A percentile compares a stretch with the other conserved stretches of the same genome.
These are phyloP conservation scores for Agroathelia rolfsii DNA, from an alignment of 1,284 basidiomycete genomes.

Conservation along the genomic window DNA sequence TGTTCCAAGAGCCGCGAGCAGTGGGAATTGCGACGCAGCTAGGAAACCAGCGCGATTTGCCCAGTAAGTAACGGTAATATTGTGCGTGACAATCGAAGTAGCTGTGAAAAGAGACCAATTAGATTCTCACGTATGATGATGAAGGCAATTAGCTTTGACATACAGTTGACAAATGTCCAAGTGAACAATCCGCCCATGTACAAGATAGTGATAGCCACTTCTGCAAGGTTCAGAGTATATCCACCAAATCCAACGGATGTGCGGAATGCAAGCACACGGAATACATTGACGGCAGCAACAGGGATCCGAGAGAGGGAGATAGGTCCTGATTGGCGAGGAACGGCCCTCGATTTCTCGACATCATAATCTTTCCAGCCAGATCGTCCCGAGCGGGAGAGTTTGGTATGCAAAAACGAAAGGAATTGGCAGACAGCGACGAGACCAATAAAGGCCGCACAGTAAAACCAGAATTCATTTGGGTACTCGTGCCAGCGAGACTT, in stretches of 20 bases:
- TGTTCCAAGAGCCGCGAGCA: constrained; percentile 54
- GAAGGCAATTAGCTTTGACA: constrained; percentile 11
- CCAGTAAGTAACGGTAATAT: constrained; percentile 31
- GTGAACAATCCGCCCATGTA: constrained; percentile 37
- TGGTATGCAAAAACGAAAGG: constrained; percentile 15
- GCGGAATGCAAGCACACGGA: constrained; percentile 39
- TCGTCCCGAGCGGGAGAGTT: too few species aligned
- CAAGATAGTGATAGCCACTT: constrained; percentile 32
- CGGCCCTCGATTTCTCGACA: too few species aligned
- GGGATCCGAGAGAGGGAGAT: too few species aligned
- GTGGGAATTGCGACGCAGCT: constrained; percentile 44
- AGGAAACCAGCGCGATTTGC: constrained; percentile 39
- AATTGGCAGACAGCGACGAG: constrained; percentile 30
- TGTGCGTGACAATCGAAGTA: constrained; percentile 23
- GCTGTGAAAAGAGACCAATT: constrained; percentile 19
- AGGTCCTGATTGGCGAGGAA: too few species aligned
- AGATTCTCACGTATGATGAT: not conserved
- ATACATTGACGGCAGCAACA: constrained; percentile 28
- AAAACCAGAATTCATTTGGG: constrained; percentile 34
- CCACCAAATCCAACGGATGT: constrained; percentile 34
- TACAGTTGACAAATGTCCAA: constrained; percentile 42
- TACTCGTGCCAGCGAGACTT: too few species aligned
- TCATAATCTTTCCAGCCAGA: too few species aligned
- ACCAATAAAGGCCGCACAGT: constrained; percentile 31
- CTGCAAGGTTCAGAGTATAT: constrained; percentile 37